phyloP scores from a whole-genome alignment of 768 basidiomycete species.

The Pholiota conissans region DNA sequence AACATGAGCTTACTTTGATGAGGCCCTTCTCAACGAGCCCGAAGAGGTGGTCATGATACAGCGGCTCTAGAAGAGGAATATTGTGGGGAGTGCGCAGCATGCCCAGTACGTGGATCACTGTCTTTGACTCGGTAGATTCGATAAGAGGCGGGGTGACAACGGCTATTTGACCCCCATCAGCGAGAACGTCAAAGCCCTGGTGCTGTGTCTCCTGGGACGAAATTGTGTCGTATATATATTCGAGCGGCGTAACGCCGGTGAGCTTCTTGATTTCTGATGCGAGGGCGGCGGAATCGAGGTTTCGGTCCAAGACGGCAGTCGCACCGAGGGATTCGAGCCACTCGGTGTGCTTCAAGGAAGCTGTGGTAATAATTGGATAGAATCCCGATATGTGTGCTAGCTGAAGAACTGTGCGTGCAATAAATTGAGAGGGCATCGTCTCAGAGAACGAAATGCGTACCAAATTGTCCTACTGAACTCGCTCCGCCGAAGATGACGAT shows the following conservation, averaged over 20 bases:
- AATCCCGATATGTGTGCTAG: slow-evolving; percentile 39
- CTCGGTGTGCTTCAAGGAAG: slow-evolving; percentile 28
- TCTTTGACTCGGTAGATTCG: slow-evolving; percentile 15
- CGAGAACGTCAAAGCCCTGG: slow-evolving; percentile 23
- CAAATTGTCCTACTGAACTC: slow-evolving; percentile 49
- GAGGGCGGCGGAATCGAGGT: slow-evolving; percentile 18
- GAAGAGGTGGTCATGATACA: slow-evolving; percentile 17
- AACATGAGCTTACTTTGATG: slow-evolving; percentile 17
- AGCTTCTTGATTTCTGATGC: slow-evolving; percentile 19
- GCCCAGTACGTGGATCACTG: slow-evolving; percentile 7
- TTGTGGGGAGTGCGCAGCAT: slow-evolving; percentile 11
- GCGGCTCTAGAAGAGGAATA: slow-evolving; percentile 3
- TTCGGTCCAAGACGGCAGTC: slow-evolving; percentile 37
- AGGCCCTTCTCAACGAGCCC: slow-evolving; percentile 17
- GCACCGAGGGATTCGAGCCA: slow-evolving; percentile 37
- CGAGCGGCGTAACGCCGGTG: slow-evolving; percentile 16
- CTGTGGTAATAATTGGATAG: slow-evolving; percentile 39
- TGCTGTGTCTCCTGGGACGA: slow-evolving; percentile 22
- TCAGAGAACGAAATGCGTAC: slow-evolving; percentile 28
- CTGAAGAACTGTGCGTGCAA: slow-evolving; percentile 26
- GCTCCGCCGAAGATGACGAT: slow-evolving; percentile 48
- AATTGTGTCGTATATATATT: slow-evolving; percentile 26
- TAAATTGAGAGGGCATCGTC: too few species aligned
- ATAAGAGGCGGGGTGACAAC: slow-evolving; percentile 31
- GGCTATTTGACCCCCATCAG: slow-evolving; percentile 34